phyloP scores from a whole-genome alignment of 2,329 filamentous ascomycete genomes.

The Cytospora leucostoma region DNA sequence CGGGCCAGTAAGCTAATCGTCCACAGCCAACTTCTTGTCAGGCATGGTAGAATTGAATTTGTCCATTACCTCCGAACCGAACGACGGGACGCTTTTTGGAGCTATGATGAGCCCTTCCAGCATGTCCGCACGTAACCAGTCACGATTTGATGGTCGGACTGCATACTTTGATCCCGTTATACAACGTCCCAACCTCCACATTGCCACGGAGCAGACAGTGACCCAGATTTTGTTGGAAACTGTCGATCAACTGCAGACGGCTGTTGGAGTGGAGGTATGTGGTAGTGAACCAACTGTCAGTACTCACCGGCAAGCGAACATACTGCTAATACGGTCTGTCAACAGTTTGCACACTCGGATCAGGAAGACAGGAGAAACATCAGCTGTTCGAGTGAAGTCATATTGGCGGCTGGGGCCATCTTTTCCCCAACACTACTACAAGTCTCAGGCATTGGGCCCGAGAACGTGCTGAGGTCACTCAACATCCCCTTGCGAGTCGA shows the following conservation, averaged over 20 bases:
- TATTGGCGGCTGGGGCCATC: constrained; percentile 37
- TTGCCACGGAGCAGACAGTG: constrained; percentile 43
- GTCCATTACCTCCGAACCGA: constrained; percentile 39
- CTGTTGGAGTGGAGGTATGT: constrained; percentile 44
- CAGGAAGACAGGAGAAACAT: constrained; percentile 30
- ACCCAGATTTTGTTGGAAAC: constrained; percentile 38
- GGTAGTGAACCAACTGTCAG: not conserved
- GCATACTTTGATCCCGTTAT: constrained; percentile 43
- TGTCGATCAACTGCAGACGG: constrained; percentile 23
- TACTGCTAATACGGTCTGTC: not conserved
- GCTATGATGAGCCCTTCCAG: constrained; percentile 42
- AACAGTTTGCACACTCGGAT: constrained; percentile 35
- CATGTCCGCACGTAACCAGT: constrained; percentile 42
- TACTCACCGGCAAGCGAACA: not conserved
- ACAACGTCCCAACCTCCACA: constrained; percentile 42
- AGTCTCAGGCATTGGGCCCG: constrained; percentile 39
- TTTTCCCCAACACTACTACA: constrained; percentile 37
- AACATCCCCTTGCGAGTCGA: constrained; percentile 35
- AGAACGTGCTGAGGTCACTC: constrained; percentile 33
- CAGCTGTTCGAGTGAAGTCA: constrained; percentile 36
- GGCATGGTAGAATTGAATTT: constrained; percentile 43
- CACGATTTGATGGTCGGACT: constrained; percentile 43
- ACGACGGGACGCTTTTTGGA: constrained; percentile 41
- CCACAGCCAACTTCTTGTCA: constrained; percentile 40
- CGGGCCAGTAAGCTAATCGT: constrained; percentile 20